phyloP scores from a whole-genome alignment of 1,284 basidiomycete species.

The Cryptococcus sp. region DNA sequence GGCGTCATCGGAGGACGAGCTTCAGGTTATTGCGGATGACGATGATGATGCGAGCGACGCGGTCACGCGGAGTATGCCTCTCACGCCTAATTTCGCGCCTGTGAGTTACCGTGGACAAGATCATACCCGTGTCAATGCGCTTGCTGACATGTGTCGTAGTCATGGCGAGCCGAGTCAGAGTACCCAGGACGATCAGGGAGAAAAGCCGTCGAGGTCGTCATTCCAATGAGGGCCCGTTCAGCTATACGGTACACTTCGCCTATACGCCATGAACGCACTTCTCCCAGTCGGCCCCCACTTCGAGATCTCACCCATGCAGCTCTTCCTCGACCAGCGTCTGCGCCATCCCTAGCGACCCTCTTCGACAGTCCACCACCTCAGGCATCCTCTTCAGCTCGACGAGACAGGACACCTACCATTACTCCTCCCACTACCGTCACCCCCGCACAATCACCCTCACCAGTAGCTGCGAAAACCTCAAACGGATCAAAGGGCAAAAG shows the following conservation, averaged over 20 bases:
- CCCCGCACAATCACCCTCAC: neutral
- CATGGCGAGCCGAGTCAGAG: neutral
- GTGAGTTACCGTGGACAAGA: neutral
- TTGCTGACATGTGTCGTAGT: neutral
- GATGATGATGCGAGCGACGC: constrained; percentile 2
- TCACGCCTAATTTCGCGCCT: neutral
- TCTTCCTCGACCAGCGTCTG: constrained; percentile 1
- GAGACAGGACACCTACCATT: too few relatives aligned
- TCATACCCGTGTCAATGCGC: neutral
- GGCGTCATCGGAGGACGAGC: constrained; percentile 17
- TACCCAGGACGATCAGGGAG: neutral
- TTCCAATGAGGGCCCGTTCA: constrained; percentile 9
- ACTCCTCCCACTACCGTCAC: neutral
- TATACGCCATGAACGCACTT: too few relatives aligned
- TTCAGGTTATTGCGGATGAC: constrained; percentile 5
- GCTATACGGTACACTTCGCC: too few relatives aligned
- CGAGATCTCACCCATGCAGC: constrained; percentile 5
- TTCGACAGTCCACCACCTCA: constrained; percentile 15
- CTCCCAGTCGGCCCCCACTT: neutral
- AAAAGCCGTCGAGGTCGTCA: constrained; percentile 12
- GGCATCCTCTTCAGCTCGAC: constrained; percentile 2
- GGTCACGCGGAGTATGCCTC: neutral
- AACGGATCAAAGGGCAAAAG: constrained; percentile 22
- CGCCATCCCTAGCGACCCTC: constrained; percentile 10
- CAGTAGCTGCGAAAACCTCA: neutral